A percentile compares a stretch with the other conserved stretches of the same genome.
Evolutionary conservation across 768 basidiomycete genomes (phyloP).

Genomic region (Mycena galericulata): DNA sequence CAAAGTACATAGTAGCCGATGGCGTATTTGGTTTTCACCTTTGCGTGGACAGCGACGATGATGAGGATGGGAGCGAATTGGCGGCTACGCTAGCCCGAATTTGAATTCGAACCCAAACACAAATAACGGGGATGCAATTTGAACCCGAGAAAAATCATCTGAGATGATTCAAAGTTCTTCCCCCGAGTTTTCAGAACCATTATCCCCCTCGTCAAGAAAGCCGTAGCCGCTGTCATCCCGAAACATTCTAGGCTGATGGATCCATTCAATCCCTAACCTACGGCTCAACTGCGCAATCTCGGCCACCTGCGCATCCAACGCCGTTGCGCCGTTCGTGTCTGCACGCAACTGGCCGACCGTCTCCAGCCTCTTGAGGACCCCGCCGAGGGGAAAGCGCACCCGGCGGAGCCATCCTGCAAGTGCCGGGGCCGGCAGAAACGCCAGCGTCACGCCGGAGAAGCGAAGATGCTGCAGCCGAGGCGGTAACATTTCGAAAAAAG

Average conservation of each 20-base stretch:
- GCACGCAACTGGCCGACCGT: not conserved
- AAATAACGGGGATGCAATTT: too few relatives aligned
- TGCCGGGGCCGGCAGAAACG: not conserved
- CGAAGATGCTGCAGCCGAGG: not conserved
- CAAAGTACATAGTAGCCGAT: too few relatives aligned
- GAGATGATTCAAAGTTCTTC: too few relatives aligned
- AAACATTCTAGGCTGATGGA: conserved; percentile 9
- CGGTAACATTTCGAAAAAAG: conserved; percentile 11
- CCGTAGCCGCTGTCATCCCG: not conserved
- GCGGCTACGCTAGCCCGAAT: too few relatives aligned
- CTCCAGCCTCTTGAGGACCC: conserved; percentile 11
- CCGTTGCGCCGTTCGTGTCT: not conserved
- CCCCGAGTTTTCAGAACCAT: too few relatives aligned
- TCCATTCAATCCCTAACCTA: not conserved
- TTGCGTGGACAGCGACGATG: too few relatives aligned
- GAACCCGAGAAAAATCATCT: too few relatives aligned
- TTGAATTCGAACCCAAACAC: too few relatives aligned
- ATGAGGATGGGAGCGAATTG: too few relatives aligned
- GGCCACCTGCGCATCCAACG: not conserved
- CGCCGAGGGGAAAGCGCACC: not conserved
- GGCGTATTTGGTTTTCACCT: too few relatives aligned
- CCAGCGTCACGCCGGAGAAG: not conserved
- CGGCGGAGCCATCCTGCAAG: not conserved
- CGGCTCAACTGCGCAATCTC: not conserved
- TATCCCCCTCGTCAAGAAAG: too few relatives aligned